Conservation (phyloP, 208 protist genomes). For the Blechomonas ayalai region DNA sequence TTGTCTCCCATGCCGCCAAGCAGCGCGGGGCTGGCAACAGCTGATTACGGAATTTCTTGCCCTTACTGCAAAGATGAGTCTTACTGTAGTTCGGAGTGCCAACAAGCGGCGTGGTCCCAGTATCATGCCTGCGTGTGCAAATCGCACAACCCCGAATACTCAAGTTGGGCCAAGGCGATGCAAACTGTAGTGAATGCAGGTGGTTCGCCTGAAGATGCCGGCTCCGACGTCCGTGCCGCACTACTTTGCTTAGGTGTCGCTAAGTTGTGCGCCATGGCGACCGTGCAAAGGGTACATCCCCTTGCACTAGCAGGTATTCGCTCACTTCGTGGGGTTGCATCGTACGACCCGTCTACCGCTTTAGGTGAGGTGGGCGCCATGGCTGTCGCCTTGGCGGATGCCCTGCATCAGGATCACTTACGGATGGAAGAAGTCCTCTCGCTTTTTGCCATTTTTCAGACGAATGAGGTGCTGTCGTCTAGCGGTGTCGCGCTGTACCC, state of each 20-base stretch:
- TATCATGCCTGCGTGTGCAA: conserved; percentile 77
- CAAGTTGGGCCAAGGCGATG: conserved; percentile 48
- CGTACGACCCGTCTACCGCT: conserved; percentile 72
- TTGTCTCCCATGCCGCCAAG: conserved; percentile 19
- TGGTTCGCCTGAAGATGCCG: conserved; percentile 7
- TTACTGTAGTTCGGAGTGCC: conserved; percentile 67
- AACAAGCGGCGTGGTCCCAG: conserved; percentile 55
- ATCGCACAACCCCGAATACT: conserved; percentile 40
- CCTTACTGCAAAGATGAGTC: conserved; percentile 43
- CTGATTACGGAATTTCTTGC: conserved; percentile 21
- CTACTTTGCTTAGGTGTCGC: conserved; percentile 65
- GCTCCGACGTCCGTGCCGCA: conserved; percentile 43
- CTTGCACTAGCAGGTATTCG: conserved; percentile 40
- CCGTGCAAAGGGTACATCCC: conserved; percentile 67
- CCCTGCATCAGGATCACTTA: conserved; percentile 64
- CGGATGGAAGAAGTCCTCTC: conserved; percentile 86
- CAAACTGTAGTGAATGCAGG: conserved; percentile 4
- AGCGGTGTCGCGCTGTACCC: conserved; percentile 64
- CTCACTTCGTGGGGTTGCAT: conserved; percentile 45
- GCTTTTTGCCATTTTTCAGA: conserved; percentile 78
- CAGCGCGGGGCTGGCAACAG: neutral
- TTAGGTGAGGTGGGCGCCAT: conserved; percentile 68
- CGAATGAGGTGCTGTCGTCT: conserved; percentile 61
- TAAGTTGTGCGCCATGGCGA: conserved; percentile 76
- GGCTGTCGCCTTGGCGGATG: conserved; percentile 44